phyloP scores from a whole-genome alignment of 2,329 filamentous ascomycete genomes.

The Leptographium lundbergii region DNA sequence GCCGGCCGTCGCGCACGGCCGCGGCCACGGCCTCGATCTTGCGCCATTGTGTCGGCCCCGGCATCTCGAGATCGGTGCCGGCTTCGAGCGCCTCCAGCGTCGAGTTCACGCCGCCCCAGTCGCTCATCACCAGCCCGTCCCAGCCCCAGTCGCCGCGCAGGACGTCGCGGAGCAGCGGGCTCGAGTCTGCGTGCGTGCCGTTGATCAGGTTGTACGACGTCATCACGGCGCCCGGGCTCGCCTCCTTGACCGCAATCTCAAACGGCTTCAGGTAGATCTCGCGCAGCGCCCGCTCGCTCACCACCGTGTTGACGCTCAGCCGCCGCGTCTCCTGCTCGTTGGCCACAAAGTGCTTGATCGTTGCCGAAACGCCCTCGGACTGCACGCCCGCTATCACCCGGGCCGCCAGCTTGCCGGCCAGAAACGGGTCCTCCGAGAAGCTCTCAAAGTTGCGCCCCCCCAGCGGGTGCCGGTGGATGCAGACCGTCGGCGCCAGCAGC shows the following conservation, averaged over 20 bases:
- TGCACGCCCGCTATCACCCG: slow-evolving; percentile 62
- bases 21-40: slow-evolving; percentile 40
- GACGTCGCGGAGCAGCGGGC: slow-evolving; percentile 40
- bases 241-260: slow-evolving; percentile 57
- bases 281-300: slow-evolving; percentile 51
- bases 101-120: slow-evolving; percentile 47
- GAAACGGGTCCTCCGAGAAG: slow-evolving; percentile 68
- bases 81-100: slow-evolving; percentile 40
- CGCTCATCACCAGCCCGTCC: slow-evolving; percentile 47
- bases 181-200: slow-evolving; percentile 45
- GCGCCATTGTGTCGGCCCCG: slow-evolving; percentile 40
- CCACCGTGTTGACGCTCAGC: slow-evolving; percentile 49
- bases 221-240: slow-evolving; percentile 59
- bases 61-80: slow-evolving; percentile 47
- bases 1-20: slow-evolving; percentile 34
- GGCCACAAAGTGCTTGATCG: slow-evolving; percentile 66
- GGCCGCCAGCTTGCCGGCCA: slow-evolving; percentile 61
- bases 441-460: slow-evolving; percentile 79
- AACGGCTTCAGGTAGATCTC: slow-evolving; percentile 66
- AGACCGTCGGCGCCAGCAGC: slow-evolving; percentile 68
- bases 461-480: slow-evolving; percentile 69
- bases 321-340: slow-evolving; percentile 63
- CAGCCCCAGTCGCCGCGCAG: slow-evolving; percentile 50
- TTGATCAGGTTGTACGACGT: slow-evolving; percentile 57
- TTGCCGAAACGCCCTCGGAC: slow-evolving; percentile 60